phyloP scores from a whole-genome alignment of 768 basidiomycete genomes.

The Cystofilobasidium bisporidii region DNA sequence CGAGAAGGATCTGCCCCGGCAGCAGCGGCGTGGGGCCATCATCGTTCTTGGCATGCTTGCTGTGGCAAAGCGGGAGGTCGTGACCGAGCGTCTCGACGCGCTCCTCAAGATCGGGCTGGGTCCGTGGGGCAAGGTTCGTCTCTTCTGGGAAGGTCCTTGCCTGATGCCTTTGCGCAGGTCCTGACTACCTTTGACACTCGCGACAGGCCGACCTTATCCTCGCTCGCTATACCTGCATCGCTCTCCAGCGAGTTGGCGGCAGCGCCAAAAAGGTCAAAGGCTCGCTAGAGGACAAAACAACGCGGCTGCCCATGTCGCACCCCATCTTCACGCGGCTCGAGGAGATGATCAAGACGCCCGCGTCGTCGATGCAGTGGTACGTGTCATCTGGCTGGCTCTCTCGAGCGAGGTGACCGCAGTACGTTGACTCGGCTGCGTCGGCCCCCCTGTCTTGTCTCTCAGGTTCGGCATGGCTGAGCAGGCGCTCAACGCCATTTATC shows the following conservation, averaged over 20 bases:
- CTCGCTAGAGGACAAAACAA: constrained; percentile 73
- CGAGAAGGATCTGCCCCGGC: constrained; percentile 60
- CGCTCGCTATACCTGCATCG: constrained; percentile 86
- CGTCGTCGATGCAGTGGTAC: constrained; percentile 75
- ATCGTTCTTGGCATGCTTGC: constrained; percentile 97
- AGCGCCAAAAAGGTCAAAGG: constrained; percentile 98
- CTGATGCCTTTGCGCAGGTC: no score
- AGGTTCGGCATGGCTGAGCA: constrained; percentile 90
- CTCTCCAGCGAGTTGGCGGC: constrained; percentile 81
- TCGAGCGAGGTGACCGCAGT: no score
- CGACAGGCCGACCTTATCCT: constrained; percentile 81
- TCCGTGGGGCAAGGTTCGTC: constrained; percentile 61
- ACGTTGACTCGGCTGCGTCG: no score
- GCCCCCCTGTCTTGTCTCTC: neutral
- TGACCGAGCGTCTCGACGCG: constrained; percentile 70
- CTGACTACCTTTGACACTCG: no score
- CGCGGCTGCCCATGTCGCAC: constrained; percentile 77
- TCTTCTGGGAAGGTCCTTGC: neutral
- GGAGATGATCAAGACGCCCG: constrained; percentile 68
- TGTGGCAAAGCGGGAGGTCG: constrained; percentile 63
- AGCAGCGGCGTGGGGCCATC: constrained; percentile 86
- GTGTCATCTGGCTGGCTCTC: constrained; percentile 11
- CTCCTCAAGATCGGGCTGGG: constrained; percentile 83
- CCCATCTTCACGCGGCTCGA: constrained; percentile 74
- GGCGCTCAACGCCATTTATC: constrained; percentile 89